These are phyloP conservation scores for Penicillium goetzii DNA, from an alignment of 495 filamentous ascomycete genomes.

Conservation along the genomic window DNA sequence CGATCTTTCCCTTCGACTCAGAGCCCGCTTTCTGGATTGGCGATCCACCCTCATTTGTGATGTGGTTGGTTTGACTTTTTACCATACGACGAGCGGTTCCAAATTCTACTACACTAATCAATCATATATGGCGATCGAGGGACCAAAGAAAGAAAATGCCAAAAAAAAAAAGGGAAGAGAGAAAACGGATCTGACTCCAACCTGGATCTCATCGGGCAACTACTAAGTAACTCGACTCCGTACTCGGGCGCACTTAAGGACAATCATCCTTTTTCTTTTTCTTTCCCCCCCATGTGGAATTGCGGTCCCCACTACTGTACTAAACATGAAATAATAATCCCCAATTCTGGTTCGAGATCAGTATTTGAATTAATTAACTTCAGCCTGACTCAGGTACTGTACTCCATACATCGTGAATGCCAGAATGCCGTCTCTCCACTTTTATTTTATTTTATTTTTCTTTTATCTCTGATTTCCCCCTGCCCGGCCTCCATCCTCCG, in stretches of 20 bases:
- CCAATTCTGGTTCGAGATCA: constrained; percentile 14
- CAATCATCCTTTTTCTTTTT: constrained; percentile 1
- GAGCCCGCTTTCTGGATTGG: constrained; percentile 17
- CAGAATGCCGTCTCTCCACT: constrained; percentile 24
- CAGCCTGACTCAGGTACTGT: constrained; percentile 33
- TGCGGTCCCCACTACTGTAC: constrained; percentile 3
- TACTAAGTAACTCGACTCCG: background rate
- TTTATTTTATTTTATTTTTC: background rate
- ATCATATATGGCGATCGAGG: background rate
- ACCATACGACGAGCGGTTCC: constrained; percentile 13
- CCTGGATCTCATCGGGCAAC: background rate
- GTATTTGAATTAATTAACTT: constrained; percentile 33
- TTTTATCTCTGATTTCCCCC: background rate
- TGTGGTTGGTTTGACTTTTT: constrained; percentile 10
- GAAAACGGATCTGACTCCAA: background rate
- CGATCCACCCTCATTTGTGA: constrained; percentile 18
- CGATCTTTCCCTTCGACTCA: constrained; percentile 27
- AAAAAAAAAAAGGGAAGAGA: background rate
- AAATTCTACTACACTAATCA: background rate
- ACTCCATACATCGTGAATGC: constrained; percentile 19
- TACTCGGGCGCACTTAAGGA: background rate
- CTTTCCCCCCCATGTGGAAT: background rate
- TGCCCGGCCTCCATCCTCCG: constrained; percentile 8
- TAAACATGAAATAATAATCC: constrained; percentile 22
- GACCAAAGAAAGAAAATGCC: background rate